phyloP scores from a whole-genome alignment of 2,329 filamentous ascomycete species.

The Laburnicola sp. region DNA sequence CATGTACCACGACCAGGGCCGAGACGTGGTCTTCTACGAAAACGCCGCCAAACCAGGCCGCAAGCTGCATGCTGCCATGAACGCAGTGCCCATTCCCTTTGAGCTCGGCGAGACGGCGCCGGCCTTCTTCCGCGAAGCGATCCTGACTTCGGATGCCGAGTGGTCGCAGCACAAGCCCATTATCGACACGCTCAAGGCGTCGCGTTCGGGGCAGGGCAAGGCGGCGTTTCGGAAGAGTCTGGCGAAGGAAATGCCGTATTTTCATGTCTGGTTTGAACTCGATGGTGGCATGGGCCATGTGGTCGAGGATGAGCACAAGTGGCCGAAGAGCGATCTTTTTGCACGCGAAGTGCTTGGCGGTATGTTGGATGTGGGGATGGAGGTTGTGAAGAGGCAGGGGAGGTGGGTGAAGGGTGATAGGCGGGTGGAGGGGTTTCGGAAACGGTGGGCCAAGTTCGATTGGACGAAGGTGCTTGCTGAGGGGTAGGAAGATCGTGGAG shows the following conservation, averaged over 20 bases:
- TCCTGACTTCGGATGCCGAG: conserved; percentile 83
- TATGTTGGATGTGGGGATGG: conserved; percentile 81
- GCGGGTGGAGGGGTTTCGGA: conserved; percentile 76
- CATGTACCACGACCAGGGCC: conserved; percentile 91
- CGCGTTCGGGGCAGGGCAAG: conserved; percentile 71
- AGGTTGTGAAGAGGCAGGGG: conserved; percentile 87
- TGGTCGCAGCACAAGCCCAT: conserved; percentile 96
- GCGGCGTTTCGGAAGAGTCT: conserved; percentile 79
- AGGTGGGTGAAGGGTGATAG: conserved; percentile 72
- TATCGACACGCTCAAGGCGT: conserved; percentile 76
- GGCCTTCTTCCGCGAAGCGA: conserved; percentile 93
- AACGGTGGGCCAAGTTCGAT: conserved; percentile 89
- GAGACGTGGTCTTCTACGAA: conserved; percentile 95
- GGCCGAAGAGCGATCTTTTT: conserved; percentile 91
- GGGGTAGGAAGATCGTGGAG: conserved; percentile 24
- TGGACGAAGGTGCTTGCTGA: conserved; percentile 71
- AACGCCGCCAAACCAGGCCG: conserved; percentile 83
- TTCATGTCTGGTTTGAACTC: conserved; percentile 91
- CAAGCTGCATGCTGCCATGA: conserved; percentile 81
- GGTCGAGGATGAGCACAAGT: conserved; percentile 80
- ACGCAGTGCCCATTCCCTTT: conserved; percentile 84
- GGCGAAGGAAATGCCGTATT: conserved; percentile 97
- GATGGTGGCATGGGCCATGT: conserved; percentile 92
- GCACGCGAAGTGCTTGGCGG: conserved; percentile 89
- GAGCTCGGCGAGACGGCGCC: conserved; percentile 88